Evolutionary conservation across 2,329 filamentous ascomycete species (phyloP).

Genomic region (Pestalotiopsis sp.): DNA sequence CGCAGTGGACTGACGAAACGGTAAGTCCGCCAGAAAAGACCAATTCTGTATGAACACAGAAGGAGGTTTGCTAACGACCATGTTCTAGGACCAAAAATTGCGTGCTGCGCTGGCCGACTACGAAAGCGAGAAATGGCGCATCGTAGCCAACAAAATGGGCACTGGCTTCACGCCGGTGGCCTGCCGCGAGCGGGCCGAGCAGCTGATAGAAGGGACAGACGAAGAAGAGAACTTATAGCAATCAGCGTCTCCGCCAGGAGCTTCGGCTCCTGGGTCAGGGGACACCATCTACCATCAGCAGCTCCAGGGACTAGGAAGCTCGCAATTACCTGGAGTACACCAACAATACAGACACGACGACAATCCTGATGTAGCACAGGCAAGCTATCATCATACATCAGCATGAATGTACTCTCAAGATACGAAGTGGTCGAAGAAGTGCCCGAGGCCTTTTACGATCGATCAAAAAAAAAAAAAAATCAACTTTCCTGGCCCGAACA

Average conservation of each 20-base stretch:
- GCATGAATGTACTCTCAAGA: not conserved
- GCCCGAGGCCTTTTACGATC: not conserved
- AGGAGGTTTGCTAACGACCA: not conserved
- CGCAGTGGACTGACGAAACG: slow-evolving; percentile 91
- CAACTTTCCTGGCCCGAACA: not conserved
- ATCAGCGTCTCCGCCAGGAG: slow-evolving; percentile 55
- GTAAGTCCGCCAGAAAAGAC: slow-evolving; percentile 54
- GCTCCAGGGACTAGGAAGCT: slow-evolving; percentile 34
- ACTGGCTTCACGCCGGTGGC: slow-evolving; percentile 86
- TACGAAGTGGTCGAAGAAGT: not conserved
- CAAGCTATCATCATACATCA: slow-evolving; percentile 4
- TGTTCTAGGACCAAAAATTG: slow-evolving; percentile 73
- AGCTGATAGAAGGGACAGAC: slow-evolving; percentile 52
- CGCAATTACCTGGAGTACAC: slow-evolving; percentile 10
- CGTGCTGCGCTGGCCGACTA: slow-evolving; percentile 79
- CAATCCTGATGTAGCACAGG: slow-evolving; percentile 5
- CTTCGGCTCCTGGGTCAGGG: slow-evolving; percentile 47
- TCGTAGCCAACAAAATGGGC: slow-evolving; percentile 88
- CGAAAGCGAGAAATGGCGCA: slow-evolving; percentile 91
- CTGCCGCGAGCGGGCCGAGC: slow-evolving; percentile 78
- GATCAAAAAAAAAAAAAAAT: not conserved
- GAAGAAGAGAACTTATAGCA: slow-evolving; percentile 52
- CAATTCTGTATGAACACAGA: not conserved
- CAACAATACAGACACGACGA: slow-evolving; percentile 11
- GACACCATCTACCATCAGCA: slow-evolving; percentile 50